These are phyloP conservation scores for Phytophthora litchii DNA, from an alignment of 352 stramenopile genomes.

Conservation along the genomic window DNA sequence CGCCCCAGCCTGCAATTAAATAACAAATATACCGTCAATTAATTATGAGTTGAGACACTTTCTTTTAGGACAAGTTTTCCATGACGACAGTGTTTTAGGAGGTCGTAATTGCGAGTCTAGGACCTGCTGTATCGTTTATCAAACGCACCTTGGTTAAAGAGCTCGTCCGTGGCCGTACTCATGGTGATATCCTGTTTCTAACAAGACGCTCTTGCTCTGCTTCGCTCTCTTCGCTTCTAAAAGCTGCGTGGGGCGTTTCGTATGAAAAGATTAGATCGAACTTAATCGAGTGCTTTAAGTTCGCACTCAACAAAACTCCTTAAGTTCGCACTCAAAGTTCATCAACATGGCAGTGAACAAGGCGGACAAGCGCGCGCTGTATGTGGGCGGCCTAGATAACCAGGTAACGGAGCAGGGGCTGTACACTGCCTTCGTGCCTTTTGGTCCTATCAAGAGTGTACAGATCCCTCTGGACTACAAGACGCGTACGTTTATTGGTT, in stretches of 20 bases:
- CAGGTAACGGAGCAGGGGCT: slow-evolving; percentile 89
- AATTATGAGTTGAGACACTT: slow-evolving; percentile 1
- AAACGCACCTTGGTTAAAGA: slow-evolving; percentile 88
- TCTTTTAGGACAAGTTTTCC: slow-evolving; percentile 10
- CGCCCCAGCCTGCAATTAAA: slow-evolving; percentile 75
- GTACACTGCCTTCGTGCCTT: slow-evolving; percentile 86
- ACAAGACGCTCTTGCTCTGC: slow-evolving; percentile 12
- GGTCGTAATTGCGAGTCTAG: background rate
- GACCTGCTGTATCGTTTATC: background rate
- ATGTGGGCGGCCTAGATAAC: slow-evolving; percentile 91
- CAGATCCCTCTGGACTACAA: slow-evolving; percentile 78
- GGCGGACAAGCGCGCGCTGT: slow-evolving; percentile 78
- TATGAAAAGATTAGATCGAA: slow-evolving; percentile 32
- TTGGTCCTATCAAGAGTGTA: slow-evolving; percentile 80
- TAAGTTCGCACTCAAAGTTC: slow-evolving; percentile 25
- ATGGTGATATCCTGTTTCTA: slow-evolving; percentile 45
- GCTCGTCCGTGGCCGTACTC: slow-evolving; percentile 79
- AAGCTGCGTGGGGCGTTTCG: slow-evolving; percentile 25
- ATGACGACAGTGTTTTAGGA: slow-evolving; percentile 4
- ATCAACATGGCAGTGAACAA: slow-evolving; percentile 37
- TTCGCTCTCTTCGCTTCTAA: slow-evolving; percentile 18
- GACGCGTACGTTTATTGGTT: slow-evolving; percentile 54
- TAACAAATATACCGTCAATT: background rate
- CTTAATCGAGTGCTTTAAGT: slow-evolving; percentile 20
- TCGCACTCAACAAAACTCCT: slow-evolving; percentile 24